Evolutionary conservation across 768 basidiomycete genomes (phyloP).

Genomic region (Podaxis mareebaensis): DNA sequence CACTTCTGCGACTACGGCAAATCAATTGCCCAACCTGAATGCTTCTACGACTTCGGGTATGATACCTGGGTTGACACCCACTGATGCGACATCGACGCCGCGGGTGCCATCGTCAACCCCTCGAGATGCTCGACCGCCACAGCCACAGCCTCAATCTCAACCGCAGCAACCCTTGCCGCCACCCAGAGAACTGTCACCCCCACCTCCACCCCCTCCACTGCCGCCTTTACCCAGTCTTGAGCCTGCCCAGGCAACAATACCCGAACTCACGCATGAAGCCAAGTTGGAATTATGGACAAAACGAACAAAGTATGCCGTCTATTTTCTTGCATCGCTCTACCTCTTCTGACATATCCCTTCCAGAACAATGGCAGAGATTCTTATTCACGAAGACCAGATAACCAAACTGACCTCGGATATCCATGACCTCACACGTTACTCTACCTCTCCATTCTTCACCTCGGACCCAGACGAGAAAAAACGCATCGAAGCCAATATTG

Average conservation of each 20-base stretch:
- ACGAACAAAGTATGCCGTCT: conserved; percentile 19
- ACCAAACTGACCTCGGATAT: conserved; percentile 3
- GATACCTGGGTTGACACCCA: neutral
- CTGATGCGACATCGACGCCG: neutral
- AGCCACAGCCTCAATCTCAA: neutral
- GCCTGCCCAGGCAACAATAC: neutral
- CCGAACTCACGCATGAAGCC: conserved; percentile 13
- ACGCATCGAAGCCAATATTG: conserved; percentile 4
- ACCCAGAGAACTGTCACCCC: neutral
- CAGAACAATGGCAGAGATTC: conserved; percentile 10
- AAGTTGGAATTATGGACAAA: conserved; percentile 21
- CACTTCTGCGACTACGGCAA: neutral
- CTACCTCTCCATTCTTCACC: neutral
- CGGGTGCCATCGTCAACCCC: neutral
- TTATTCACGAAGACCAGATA: conserved; percentile 2
- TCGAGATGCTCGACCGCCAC: neutral
- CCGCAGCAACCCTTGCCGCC: neutral
- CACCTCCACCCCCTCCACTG: neutral
- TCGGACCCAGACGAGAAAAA: conserved; percentile 3
- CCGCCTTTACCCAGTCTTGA: conserved; percentile 16
- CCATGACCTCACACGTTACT: conserved; percentile 9
- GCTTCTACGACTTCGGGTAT: neutral
- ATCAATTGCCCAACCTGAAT: neutral
- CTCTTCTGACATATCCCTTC: neutral
- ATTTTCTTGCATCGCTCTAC: neutral